These are phyloP conservation scores for Prunus padus DNA, from an alignment of 306 rosid species.

Conservation along the genomic window DNA sequence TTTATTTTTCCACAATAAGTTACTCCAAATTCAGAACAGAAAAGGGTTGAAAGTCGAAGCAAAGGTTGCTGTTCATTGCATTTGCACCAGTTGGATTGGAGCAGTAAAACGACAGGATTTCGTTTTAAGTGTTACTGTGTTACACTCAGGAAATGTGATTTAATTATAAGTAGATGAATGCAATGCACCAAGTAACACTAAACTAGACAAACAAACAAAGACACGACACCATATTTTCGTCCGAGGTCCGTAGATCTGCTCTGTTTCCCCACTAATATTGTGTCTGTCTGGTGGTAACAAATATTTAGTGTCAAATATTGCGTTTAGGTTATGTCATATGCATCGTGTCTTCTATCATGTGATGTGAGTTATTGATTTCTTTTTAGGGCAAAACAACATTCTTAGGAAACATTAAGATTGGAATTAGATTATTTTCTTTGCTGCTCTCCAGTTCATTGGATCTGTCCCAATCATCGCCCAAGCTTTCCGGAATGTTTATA, in stretches of 20 bases:
- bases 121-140: not conserved
- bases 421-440: conserved; percentile 8
- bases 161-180: conserved; percentile 2
- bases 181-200: conserved; percentile 35
- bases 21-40: not conserved
- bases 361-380: conserved; percentile 16
- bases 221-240: conserved; percentile 45
- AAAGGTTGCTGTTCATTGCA: conserved; percentile 23
- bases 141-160: not conserved
- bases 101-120: not conserved
- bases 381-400: conserved; percentile 4
- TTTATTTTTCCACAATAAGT: not conserved
- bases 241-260: conserved; percentile 38
- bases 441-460: conserved; percentile 18
- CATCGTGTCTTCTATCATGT: conserved; percentile 18
- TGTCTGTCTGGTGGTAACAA: conserved; percentile 18
- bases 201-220: conserved; percentile 28
- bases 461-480: conserved; percentile 14
- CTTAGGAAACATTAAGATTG: conserved; percentile 24
- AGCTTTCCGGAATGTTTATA: not conserved
- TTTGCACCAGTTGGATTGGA: conserved; percentile 15
- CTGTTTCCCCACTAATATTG: conserved; percentile 27
- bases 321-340: not conserved
- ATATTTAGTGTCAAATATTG: not conserved
- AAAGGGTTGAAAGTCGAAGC: not conserved